Conservation (phyloP, 2,329 filamentous ascomycete genomes). For the Sclerotinia nivalis region DNA sequence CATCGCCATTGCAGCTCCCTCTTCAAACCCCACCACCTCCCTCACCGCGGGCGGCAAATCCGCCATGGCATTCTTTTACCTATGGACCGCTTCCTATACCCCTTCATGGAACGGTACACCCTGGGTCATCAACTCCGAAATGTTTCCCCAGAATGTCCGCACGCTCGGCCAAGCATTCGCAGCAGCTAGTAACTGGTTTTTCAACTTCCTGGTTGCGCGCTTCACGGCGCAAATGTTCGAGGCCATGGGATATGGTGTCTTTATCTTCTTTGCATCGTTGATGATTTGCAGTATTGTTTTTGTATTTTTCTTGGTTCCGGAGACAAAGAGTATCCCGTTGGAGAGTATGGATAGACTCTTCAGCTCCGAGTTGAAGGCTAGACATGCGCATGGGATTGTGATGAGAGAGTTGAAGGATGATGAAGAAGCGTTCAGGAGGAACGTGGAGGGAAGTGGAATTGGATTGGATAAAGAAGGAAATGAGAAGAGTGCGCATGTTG, state of each 20-base stretch:
- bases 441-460: constrained; percentile 20
- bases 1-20: constrained; percentile 43
- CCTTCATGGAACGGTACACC: constrained; percentile 38
- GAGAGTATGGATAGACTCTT: constrained; percentile 67
- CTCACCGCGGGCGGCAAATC: constrained; percentile 50
- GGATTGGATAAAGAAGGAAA: constrained; percentile 28
- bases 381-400: constrained; percentile 34
- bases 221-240: constrained; percentile 68
- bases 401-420: constrained; percentile 34
- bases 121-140: constrained; percentile 38
- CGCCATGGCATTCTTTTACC: constrained; percentile 71
- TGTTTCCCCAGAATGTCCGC: constrained; percentile 57
- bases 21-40: constrained; percentile 37
- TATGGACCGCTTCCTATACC: constrained; percentile 57
- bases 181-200: constrained; percentile 67
- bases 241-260: constrained; percentile 62
- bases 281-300: constrained; percentile 60
- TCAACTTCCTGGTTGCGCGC: constrained; percentile 67
- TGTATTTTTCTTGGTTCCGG: constrained; percentile 63
- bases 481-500: constrained; percentile 27
- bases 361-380: constrained; percentile 36
- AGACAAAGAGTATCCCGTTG: constrained; percentile 65
- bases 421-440: constrained; percentile 32
- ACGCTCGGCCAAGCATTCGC: constrained; percentile 72
- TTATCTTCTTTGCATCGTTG: constrained; percentile 67